Evolutionary conservation across 257 asterid genomes (phyloP).

Genomic region (Solanum arcanum): DNA sequence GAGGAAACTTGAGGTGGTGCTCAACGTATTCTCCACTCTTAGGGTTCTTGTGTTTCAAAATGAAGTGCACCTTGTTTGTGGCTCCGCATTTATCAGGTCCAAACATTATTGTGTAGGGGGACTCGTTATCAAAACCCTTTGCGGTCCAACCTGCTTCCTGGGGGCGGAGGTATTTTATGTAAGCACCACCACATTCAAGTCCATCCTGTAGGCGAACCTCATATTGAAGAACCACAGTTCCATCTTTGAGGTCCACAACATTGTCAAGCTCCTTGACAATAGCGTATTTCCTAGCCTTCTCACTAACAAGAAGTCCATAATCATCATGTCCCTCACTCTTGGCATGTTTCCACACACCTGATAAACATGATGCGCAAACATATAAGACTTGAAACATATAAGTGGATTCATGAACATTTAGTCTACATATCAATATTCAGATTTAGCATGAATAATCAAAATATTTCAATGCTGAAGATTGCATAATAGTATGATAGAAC

Average conservation of each 20-base stretch:
- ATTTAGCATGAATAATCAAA: not conserved
- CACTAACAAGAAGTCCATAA: conserved; percentile 85
- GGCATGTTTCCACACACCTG: conserved; percentile 87
- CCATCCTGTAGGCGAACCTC: conserved; percentile 93
- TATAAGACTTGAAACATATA: not conserved
- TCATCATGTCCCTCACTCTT: conserved; percentile 97
- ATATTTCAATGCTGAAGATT: not conserved
- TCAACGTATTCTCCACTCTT: conserved; percentile 69
- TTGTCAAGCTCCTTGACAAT: conserved; percentile 72
- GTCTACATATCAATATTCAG: no score
- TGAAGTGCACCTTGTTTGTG: conserved; percentile 96
- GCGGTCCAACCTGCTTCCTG: conserved; percentile 84
- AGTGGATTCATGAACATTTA: not conserved
- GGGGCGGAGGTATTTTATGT: conserved; percentile 85
- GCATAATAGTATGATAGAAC: not conserved
- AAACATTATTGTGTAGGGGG: conserved; percentile 93
- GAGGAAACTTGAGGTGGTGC: conserved; percentile 92
- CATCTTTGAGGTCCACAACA: conserved; percentile 54
- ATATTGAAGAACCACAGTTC: conserved; percentile 68
- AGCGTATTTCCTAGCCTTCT: conserved; percentile 82
- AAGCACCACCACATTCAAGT: conserved; percentile 98
- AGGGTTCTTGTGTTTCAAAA: conserved; percentile 84
- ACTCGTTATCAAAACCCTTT: conserved; percentile 73
- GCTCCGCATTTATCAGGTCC: conserved; percentile 97
- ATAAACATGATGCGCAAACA: not conserved